These are phyloP conservation scores for Saccharomycopsis vini DNA, from an alignment of 805 yeast species.

Conservation along the genomic window DNA sequence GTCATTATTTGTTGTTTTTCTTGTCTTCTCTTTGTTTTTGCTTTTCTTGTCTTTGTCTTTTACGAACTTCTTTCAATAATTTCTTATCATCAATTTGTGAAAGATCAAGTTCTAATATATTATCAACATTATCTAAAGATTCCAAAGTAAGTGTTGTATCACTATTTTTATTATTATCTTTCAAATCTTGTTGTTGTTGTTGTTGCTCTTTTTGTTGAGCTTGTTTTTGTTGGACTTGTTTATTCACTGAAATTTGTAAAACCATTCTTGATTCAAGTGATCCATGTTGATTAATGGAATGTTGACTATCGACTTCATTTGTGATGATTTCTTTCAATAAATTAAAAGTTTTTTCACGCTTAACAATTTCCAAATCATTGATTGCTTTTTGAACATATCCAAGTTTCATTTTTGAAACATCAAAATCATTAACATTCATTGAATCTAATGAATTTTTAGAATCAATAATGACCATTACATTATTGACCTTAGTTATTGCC, in stretches of 20 bases:
- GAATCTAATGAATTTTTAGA: constrained; percentile 5
- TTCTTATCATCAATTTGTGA: constrained; percentile 12
- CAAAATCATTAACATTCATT: neutral
- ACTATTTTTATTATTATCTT: neutral
- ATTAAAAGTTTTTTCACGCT: constrained; percentile 13
- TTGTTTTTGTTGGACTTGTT: neutral
- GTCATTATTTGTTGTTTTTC: too few species aligned
- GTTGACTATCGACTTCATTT: neutral
- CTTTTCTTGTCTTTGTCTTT: constrained; percentile 16
- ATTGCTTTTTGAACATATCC: neutral
- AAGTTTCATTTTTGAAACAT: neutral
- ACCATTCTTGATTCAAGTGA: neutral
- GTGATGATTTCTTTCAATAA: constrained; percentile 6
- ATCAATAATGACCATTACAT: constrained; percentile 10
- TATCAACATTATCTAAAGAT: constrained; percentile 5
- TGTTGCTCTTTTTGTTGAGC: neutral
- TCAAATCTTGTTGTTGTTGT: too few species aligned
- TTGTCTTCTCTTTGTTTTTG: neutral
- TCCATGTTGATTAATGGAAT: neutral
- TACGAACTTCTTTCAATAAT: constrained; percentile 13
- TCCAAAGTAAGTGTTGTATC: constrained; percentile 1
- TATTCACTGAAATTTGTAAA: neutral
- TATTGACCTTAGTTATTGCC: constrained; percentile 4
- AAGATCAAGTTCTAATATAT: constrained; percentile 12
- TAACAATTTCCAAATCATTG: constrained; percentile 13